Evolutionary conservation across 495 filamentous ascomycete genomes (phyloP).

Genomic region (Xylaria castorea): DNA sequence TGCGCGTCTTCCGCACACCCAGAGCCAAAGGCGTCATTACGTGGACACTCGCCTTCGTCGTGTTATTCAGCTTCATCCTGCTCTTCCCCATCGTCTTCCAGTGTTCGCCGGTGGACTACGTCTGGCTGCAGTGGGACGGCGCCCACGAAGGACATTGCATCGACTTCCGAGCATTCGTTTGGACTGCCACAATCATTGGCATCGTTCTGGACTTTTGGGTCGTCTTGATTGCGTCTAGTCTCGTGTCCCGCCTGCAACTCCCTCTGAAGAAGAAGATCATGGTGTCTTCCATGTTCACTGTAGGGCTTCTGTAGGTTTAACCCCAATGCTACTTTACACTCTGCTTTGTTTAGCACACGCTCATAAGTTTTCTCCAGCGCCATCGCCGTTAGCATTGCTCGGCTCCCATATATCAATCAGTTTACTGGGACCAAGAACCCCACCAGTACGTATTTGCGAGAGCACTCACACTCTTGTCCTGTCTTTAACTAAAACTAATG

Average conservation of each 20-base stretch:
- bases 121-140: conserved; percentile 41
- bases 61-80: conserved; percentile 26
- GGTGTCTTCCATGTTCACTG: conserved; percentile 58
- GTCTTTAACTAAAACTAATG: neutral
- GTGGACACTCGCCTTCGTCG: conserved; percentile 28
- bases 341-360: no score
- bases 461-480: neutral
- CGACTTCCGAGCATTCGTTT: conserved; percentile 39
- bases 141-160: conserved; percentile 37
- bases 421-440: conserved; percentile 9
- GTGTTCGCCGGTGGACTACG: conserved; percentile 39
- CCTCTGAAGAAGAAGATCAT: conserved; percentile 53
- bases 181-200: conserved; percentile 54
- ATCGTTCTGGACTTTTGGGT: conserved; percentile 59
- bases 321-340: no score
- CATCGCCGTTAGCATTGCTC: conserved; percentile 5
- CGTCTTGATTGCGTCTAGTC: conserved; percentile 54
- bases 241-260: conserved; percentile 44
- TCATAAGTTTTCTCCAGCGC: neutral
- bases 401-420: conserved; percentile 14
- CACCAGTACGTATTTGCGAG: neutral
- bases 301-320: conserved; percentile 55
- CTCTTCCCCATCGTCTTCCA: conserved; percentile 36
- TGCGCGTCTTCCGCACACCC: conserved; percentile 10
- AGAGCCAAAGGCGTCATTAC: conserved; percentile 10